Evolutionary conservation across 495 filamentous ascomycete species (phyloP).

Genomic region (Penicillium desertorum): DNA sequence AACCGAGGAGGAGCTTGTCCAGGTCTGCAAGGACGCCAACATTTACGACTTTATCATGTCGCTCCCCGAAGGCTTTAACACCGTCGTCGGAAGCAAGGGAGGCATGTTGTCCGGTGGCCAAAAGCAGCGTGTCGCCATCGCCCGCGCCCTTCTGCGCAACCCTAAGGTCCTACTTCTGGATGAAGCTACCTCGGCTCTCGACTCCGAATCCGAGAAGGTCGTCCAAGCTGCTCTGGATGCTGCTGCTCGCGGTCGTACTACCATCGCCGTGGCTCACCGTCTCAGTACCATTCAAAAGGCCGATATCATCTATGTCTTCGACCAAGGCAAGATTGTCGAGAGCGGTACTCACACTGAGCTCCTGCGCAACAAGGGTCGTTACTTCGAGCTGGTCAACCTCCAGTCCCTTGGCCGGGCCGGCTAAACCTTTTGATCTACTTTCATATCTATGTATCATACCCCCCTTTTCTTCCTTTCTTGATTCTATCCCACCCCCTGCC

Average conservation of each 20-base stretch:
- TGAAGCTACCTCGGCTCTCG: constrained; percentile 79
- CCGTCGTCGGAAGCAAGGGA: constrained; percentile 74
- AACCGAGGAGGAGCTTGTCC: constrained; percentile 64
- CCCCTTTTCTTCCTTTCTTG: neutral
- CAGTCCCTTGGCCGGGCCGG: constrained; percentile 70
- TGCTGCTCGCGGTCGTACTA: constrained; percentile 72
- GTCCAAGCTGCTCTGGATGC: constrained; percentile 78
- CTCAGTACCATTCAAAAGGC: constrained; percentile 80
- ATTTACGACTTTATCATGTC: constrained; percentile 90
- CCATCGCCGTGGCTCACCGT: constrained; percentile 76
- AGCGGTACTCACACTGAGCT: constrained; percentile 69
- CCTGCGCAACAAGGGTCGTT: constrained; percentile 64
- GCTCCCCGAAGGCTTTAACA: constrained; percentile 71
- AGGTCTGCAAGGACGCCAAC: constrained; percentile 83
- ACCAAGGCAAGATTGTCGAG: constrained; percentile 72
- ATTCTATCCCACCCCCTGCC: constrained; percentile 1
- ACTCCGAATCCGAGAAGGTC: constrained; percentile 78
- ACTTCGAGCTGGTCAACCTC: constrained; percentile 74
- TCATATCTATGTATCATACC: constrained; percentile 7
- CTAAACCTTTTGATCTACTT: constrained; percentile 20
- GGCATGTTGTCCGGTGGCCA: constrained; percentile 79
- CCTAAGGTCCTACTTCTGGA: constrained; percentile 74
- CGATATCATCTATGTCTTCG: constrained; percentile 81
- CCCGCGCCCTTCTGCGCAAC: constrained; percentile 69
- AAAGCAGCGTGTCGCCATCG: constrained; percentile 79